Evolutionary conservation across 2,329 filamentous ascomycete genomes (phyloP), one percentile per base, ranked within the genome.

Genomic region (Clarireedia paspali): DNA sequence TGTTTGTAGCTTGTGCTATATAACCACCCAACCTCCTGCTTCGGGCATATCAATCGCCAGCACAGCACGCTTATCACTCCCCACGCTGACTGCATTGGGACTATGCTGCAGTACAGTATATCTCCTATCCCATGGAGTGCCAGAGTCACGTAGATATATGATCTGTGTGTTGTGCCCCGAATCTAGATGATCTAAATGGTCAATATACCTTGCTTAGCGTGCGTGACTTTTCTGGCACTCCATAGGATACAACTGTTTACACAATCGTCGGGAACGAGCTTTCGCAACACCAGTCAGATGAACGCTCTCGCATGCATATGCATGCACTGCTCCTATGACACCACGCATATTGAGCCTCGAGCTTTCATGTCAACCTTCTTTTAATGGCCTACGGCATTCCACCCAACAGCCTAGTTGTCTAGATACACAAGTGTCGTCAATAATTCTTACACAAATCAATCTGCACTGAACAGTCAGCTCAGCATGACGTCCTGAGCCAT

Each of bases 91-190:
- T 34, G 36, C 40, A 12, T 38, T n/a, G 20, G 47, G 27, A 44
- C 42, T 14, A 40, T 47, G 38, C 50, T 47, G 38, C 50, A 47
- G 47, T 53, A 53, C 50, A 38, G 47, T 47, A 47, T 15, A 20
- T 5, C 38, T 24, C n/a, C 40, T 47, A 24, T 47, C 10, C 17
- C 36, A 15, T 12, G 17, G 42, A 20, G 20, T 20, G 2, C 20
- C 20, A 20, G 20, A 20, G 20, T 20, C 20, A 20, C 1, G 20
- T 20, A 20, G 20, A 20, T 20, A 20, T 20, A 20, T 20, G 20
- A 20, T 20, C 0, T 20, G 20, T 20, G 20, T 20, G 20, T 20
- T 2, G 20, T 20, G 20, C 2, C 20, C 20, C 2, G 20, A 20
- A 20, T 20, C 20, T 20, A 2, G 20, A 20, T 20, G 2, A 20